Evolutionary conservation across 345 rosid species (phyloP).

Genomic region (Schrenkiella parvula): DNA sequence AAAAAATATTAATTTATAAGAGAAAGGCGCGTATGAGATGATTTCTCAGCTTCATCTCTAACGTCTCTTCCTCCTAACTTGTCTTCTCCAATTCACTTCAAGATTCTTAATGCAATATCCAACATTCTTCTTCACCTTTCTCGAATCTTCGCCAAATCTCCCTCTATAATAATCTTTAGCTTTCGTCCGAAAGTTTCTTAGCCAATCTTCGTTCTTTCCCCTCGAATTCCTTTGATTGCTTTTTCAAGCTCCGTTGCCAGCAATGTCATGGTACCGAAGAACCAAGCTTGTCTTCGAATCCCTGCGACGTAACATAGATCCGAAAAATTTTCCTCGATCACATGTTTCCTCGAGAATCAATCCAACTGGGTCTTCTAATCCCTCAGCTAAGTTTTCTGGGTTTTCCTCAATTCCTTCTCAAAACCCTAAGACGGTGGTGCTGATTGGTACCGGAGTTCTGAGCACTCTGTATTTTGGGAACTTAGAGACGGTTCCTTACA

Average conservation of each 20-base stretch:
- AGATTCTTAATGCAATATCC: no score
- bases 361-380: conserved; percentile 25
- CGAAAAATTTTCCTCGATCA: conserved; percentile 35
- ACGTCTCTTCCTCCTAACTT: no score
- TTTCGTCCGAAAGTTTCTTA: background rate
- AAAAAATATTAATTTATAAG: no score
- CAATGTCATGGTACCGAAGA: conserved; percentile 56
- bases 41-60: no score
- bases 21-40: no score
- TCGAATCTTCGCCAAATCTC: background rate
- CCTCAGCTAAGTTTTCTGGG: conserved; percentile 41
- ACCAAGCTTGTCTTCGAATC: conserved; percentile 44
- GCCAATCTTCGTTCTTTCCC: background rate
- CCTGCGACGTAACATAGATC: conserved; percentile 38
- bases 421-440: conserved; percentile 62
- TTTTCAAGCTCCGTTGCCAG: background rate
- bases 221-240: background rate
- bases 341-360: conserved; percentile 33
- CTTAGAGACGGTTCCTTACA: conserved; percentile 79
- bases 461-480: conserved; percentile 63
- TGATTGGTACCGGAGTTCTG: conserved; percentile 52
- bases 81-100: no score
- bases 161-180: background rate
- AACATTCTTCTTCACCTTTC: conserved; percentile 2
- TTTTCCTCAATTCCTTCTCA: conserved; percentile 35